Percentiles rank a stretch among this genome's conserved stretches.
Evolutionary conservation across 225 moss, liverwort and hornwort genomes (phyloP).

Genomic region (Rhytidiadelphus loreus): DNA sequence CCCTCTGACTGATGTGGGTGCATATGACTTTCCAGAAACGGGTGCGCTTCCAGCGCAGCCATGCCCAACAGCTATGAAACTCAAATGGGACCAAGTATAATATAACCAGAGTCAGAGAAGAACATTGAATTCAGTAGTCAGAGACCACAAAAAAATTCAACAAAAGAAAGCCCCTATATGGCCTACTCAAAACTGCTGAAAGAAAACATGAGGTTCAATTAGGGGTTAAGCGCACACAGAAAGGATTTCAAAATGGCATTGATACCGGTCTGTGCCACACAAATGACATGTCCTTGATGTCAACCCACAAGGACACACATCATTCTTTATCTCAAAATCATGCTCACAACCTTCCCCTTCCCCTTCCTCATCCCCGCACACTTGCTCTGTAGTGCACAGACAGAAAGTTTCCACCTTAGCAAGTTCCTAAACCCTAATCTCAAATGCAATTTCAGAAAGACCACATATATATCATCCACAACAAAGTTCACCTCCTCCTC

Average conservation of each 20-base stretch:
- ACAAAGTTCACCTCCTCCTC: background rate
- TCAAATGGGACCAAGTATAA: no score
- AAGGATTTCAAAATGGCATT: background rate
- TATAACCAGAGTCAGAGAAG: no score
- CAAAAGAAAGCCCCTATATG: background rate
- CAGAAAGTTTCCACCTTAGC: background rate
- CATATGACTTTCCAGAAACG: constrained; percentile 3
- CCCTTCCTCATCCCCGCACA: background rate
- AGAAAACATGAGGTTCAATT: background rate
- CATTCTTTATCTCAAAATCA: constrained; percentile 11
- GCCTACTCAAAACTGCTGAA: background rate
- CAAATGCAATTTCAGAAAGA: background rate
- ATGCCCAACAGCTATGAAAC: background rate
- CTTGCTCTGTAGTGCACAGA: constrained; percentile 3
- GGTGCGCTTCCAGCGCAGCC: constrained; percentile 44
- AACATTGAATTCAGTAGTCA: background rate
- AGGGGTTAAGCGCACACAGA: background rate
- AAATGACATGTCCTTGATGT: constrained; percentile 37
- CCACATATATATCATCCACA: background rate
- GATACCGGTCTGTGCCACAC: constrained; percentile 13
- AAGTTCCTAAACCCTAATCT: background rate
- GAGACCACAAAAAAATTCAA: background rate
- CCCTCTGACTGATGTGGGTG: background rate
- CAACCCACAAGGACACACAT: constrained; percentile 34
- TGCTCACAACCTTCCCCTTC: constrained; percentile 6